Percentiles rank a stretch among this genome's conserved stretches.
Evolutionary conservation across 768 basidiomycete species (phyloP).

Genomic region (Pisolithus sp.): DNA sequence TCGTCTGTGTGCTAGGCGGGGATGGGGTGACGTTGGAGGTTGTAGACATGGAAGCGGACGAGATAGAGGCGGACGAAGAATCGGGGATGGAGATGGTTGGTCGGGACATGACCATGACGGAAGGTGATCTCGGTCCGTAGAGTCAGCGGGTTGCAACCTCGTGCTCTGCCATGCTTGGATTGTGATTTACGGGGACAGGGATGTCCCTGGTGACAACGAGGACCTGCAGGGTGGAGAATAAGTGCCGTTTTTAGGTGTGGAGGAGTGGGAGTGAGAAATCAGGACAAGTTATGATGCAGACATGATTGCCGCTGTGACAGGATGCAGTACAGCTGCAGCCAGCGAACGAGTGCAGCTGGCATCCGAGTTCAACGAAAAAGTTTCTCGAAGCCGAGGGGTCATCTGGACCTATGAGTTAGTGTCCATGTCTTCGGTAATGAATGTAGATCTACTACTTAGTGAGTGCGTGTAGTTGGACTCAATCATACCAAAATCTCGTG

Average conservation of each 20-base stretch:
- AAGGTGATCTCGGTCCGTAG: conserved; percentile 18
- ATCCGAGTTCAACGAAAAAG: conserved; percentile 12
- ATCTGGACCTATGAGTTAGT: conserved; percentile 2
- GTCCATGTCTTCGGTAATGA: conserved; percentile 25
- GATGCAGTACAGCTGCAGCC: conserved; percentile 16
- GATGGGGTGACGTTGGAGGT: conserved; percentile 61
- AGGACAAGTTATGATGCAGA: neutral
- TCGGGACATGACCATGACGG: conserved; percentile 16
- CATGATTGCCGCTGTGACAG: conserved; percentile 10
- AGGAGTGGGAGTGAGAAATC: neutral
- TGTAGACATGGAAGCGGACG: conserved; percentile 70
- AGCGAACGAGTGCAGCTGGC: conserved; percentile 11
- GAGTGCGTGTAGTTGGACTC: neutral
- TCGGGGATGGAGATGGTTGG: conserved; percentile 21
- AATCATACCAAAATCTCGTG: neutral
- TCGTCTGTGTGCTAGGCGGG: conserved; percentile 67
- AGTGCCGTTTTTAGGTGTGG: conserved; percentile 27
- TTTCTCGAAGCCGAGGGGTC: conserved; percentile 26
- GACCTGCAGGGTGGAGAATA: conserved; percentile 23
- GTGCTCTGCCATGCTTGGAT: conserved; percentile 14
- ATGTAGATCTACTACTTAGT: conserved; percentile 27
- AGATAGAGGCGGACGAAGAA: conserved; percentile 35
- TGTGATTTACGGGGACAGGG: conserved; percentile 16
- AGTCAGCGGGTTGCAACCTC: conserved; percentile 19
- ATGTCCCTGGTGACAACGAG: conserved; percentile 22